phyloP scores from a whole-genome alignment of 2,329 filamentous ascomycete species.

The Xylariaceae sp. region DNA sequence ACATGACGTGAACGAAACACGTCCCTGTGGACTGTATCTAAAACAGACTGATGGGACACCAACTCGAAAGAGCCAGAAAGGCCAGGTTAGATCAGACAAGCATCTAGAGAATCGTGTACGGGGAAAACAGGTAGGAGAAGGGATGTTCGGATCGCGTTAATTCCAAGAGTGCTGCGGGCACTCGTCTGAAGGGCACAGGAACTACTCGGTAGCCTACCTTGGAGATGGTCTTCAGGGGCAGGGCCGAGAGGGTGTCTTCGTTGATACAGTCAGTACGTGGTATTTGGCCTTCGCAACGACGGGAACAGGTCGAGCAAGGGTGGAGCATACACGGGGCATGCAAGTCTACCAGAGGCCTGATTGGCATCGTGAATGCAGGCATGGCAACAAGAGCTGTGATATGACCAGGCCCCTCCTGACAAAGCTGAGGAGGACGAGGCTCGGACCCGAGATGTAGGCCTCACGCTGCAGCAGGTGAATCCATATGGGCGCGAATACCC shows the following conservation, averaged over 20 bases:
- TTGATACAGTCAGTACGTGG: too few species aligned
- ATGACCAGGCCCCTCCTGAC: constrained; percentile 9
- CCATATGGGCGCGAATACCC: too few species aligned
- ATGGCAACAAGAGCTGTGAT: background rate
- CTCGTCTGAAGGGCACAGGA: too few species aligned
- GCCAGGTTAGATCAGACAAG: too few species aligned
- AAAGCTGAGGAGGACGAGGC: constrained; percentile 11
- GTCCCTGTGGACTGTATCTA: constrained; percentile 1
- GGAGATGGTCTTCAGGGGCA: too few species aligned
- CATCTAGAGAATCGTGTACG: too few species aligned
- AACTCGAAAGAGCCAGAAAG: background rate
- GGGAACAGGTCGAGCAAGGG: background rate
- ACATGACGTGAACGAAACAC: constrained; percentile 2
- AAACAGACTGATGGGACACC: background rate
- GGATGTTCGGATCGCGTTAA: too few species aligned
- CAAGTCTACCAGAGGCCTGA: constrained; percentile 6
- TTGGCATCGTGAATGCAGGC: background rate
- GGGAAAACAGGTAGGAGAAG: too few species aligned
- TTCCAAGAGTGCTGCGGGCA: too few species aligned
- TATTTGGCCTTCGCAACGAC: background rate
- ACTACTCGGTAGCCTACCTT: too few species aligned
- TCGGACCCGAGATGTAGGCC: constrained; percentile 16
- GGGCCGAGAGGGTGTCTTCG: too few species aligned
- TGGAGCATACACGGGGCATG: background rate
- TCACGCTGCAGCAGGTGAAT: too few species aligned